Percentiles rank a stretch among this genome's conserved stretches.
These are phyloP conservation scores for Coniosporium apollinis DNA, from an alignment of 495 filamentous ascomycete genomes.

Conservation along the genomic window DNA sequence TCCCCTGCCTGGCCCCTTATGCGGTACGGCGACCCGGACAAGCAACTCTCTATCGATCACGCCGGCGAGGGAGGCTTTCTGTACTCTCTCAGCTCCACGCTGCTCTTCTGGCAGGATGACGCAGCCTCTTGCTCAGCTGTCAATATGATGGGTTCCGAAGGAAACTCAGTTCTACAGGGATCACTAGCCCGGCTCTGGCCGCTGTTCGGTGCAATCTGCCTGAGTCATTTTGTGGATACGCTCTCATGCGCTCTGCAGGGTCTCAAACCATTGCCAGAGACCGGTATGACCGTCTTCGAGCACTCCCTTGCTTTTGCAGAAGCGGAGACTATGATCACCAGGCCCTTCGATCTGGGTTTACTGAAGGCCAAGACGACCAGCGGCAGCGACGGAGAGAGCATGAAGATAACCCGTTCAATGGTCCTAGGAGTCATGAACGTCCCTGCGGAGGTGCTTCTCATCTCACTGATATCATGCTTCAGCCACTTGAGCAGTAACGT, in stretches of 20 bases:
- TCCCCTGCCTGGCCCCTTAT: constrained; percentile 55
- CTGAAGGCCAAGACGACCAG: background rate
- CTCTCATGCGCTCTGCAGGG: constrained; percentile 80
- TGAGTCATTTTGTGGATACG: constrained; percentile 78
- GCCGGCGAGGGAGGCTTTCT: constrained; percentile 51
- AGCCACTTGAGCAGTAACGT: constrained; percentile 76
- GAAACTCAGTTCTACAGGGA: constrained; percentile 34
- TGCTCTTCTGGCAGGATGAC: constrained; percentile 54
- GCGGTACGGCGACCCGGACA: constrained; percentile 55
- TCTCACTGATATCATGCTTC: constrained; percentile 72
- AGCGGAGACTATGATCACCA: constrained; percentile 70
- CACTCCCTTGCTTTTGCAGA: constrained; percentile 94
- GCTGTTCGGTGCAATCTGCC: constrained; percentile 61
- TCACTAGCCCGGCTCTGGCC: constrained; percentile 80
- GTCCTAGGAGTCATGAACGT: constrained; percentile 52
- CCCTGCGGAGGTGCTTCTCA: constrained; percentile 72
- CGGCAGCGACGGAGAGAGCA: constrained; percentile 4
- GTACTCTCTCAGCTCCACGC: constrained; percentile 45
- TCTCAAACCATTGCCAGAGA: constrained; percentile 61
- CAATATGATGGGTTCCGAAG: constrained; percentile 38
- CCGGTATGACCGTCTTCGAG: constrained; percentile 92
- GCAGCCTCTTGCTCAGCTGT: constrained; percentile 53
- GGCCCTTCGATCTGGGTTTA: constrained; percentile 49
- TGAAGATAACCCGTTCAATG: constrained; percentile 19
- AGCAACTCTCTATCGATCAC: constrained; percentile 53